Evolutionary conservation across 108 stramenopile species (phyloP).

Genomic region (Epipyxis sp.): DNA sequence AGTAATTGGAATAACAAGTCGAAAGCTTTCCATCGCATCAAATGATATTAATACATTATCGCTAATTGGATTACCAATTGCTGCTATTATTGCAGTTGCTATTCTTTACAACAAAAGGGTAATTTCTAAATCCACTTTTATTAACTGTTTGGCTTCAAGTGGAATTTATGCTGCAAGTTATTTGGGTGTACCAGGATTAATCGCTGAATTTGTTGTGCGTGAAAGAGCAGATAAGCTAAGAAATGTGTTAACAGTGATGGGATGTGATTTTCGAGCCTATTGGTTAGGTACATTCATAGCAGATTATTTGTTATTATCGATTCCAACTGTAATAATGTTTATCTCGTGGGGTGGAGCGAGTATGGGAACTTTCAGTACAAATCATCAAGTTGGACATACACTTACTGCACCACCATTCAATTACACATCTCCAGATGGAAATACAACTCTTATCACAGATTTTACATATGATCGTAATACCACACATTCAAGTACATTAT

Average conservation of each 20-base stretch:
- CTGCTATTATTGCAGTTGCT: background rate
- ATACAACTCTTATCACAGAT: too few relatives aligned
- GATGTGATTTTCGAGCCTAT: slow-evolving; percentile 32
- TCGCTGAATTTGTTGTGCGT: background rate
- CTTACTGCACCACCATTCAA: too few relatives aligned
- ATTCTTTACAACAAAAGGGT: background rate
- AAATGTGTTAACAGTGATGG: background rate
- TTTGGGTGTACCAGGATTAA: background rate
- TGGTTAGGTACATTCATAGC: slow-evolving; percentile 29
- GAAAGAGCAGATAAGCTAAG: background rate
- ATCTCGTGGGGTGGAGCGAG: background rate
- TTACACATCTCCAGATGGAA: too few relatives aligned
- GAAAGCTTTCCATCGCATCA: background rate
- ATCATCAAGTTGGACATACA: background rate
- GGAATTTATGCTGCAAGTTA: background rate
- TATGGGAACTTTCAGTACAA: background rate
- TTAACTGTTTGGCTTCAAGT: background rate
- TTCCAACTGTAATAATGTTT: background rate
- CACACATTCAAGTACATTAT: too few relatives aligned
- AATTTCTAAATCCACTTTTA: background rate
- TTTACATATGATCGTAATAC: too few relatives aligned
- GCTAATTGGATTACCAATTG: background rate
- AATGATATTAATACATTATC: background rate
- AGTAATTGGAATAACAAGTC: background rate
- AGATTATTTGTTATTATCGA: background rate